Evolutionary conservation across 2,329 filamentous ascomycete species (phyloP).

Genomic region (Ampelomyces quisqualis): DNA sequence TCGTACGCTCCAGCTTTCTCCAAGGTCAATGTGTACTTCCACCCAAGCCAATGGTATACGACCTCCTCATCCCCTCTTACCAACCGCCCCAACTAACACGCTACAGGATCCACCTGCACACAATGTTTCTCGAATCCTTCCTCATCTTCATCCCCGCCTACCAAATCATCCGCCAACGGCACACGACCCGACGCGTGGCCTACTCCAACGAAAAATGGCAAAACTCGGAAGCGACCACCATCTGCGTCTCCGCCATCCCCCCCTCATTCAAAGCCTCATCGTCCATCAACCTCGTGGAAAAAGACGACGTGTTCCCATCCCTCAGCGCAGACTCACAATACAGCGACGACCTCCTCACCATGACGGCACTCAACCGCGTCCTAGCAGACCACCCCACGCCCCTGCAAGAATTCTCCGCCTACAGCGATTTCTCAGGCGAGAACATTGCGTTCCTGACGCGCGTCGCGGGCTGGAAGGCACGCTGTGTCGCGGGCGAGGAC

Average conservation of each 20-base stretch:
- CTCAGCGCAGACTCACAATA: background rate
- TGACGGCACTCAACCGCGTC: slow-evolving; percentile 11
- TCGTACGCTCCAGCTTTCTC: slow-evolving; percentile 17
- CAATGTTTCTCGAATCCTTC: slow-evolving; percentile 20
- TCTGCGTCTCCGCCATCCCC: background rate
- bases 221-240: slow-evolving; percentile 1
- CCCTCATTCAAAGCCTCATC: slow-evolving; percentile 7
- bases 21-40: slow-evolving; percentile 17
- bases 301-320: background rate
- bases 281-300: slow-evolving; percentile 9
- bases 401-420: slow-evolving; percentile 18
- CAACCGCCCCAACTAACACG: too few species aligned
- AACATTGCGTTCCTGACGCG: slow-evolving; percentile 18
- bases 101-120: slow-evolving; percentile 18
- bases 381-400: slow-evolving; percentile 12
- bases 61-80: too few species aligned
- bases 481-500: background rate
- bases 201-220: slow-evolving; percentile 4
- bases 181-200: slow-evolving; percentile 1
- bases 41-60: slow-evolving; percentile 19
- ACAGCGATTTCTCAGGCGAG: slow-evolving; percentile 17
- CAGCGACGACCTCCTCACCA: slow-evolving; percentile 11
- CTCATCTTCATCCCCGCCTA: slow-evolving; percentile 19
- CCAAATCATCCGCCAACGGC: slow-evolving; percentile 15
- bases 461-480: slow-evolving; percentile 8